Evolutionary conservation across 495 filamentous ascomycete genomes (phyloP).

Genomic region (Talaromyces wortmannii): DNA sequence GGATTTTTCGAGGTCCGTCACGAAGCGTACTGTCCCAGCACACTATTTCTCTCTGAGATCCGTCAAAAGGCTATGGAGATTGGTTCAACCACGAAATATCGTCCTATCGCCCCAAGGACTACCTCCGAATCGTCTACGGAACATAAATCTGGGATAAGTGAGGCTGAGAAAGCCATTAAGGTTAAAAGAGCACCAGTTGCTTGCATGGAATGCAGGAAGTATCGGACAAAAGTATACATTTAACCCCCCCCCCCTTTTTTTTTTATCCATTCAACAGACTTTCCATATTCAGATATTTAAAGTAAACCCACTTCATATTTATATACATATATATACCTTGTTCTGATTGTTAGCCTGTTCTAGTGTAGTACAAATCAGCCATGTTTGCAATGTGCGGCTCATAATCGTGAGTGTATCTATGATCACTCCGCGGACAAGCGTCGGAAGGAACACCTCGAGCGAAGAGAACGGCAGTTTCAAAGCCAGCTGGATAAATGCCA

Average conservation of each 20-base stretch:
- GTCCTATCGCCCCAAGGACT: background rate
- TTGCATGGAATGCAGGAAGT: constrained; percentile 31
- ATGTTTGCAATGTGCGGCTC: constrained; percentile 27
- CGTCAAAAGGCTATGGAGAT: background rate
- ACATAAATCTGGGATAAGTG: background rate
- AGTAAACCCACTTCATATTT: no score
- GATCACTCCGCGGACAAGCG: constrained; percentile 32
- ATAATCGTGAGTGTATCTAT: constrained; percentile 27
- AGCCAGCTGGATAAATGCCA: constrained; percentile 20
- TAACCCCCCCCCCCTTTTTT: no score
- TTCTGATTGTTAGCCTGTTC: constrained; percentile 5
- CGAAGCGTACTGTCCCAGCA: no score
- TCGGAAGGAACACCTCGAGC: constrained; percentile 25
- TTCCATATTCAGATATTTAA: no score
- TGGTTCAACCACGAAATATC: background rate
- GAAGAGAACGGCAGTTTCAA: constrained; percentile 8
- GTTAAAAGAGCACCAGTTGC: constrained; percentile 32
- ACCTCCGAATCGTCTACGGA: background rate
- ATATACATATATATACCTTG: background rate
- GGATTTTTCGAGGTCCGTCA: no score
- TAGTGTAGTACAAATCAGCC: constrained; percentile 19
- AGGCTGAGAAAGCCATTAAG: constrained; percentile 17
- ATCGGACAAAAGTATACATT: constrained; percentile 30
- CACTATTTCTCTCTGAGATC: no score
- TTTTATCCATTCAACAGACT: no score